Base-by-base conservation (phyloP, 2,329 filamentous ascomycete genomes). In the Chrysoporthe deuterocubensis region DNA sequence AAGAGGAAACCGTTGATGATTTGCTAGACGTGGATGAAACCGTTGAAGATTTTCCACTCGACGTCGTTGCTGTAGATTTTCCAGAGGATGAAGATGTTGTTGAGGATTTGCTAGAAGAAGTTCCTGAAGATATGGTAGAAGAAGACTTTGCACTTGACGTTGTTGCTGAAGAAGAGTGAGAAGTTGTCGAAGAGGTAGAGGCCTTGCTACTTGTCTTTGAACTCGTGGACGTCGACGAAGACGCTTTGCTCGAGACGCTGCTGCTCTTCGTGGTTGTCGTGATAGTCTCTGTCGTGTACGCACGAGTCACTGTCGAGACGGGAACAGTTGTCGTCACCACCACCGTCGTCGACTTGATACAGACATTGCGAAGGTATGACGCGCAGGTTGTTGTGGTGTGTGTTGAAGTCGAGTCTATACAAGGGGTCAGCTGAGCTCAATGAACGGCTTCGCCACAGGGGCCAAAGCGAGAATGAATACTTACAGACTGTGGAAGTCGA, bases 401-500 rank as follows among this genome's bases (percentile, higher is more conserved):
- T 4, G 13, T 32, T 44, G 42, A 46, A 4, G 59, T 61, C 26
- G 43, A 61, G 59, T 61, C 59, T 61, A 8, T 6, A 46, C 0
- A 8, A 11, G 43, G 1, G n/a, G 13, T 61, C 43, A 61, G 42
- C 42, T 5, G 37, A n/a, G 9, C 6, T 21, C 18, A 13, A 54
- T 26, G 50, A 6, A n/a, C 13, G n/a, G 50, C 21, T 5, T 11
- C 5, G 13, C 32, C 16, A 14, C 26, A 8, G 54, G 54, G 13
- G 16, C 21, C n/a, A 4, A 26, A 48, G 14, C 11, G 9, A 7
- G 11, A 4, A 16, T 32, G n/a, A 18, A 37, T 2, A 61, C 59
- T 48, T 37, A 61, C 59, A 61, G 42, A 34, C 59, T 14, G 43
- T 46, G 16, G 59, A 61, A 34, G 43, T 46, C 26, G 59, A 18